Evolutionary conservation across 2,329 filamentous ascomycete species (phyloP).

Genomic region (Zymoseptoria tritici): DNA sequence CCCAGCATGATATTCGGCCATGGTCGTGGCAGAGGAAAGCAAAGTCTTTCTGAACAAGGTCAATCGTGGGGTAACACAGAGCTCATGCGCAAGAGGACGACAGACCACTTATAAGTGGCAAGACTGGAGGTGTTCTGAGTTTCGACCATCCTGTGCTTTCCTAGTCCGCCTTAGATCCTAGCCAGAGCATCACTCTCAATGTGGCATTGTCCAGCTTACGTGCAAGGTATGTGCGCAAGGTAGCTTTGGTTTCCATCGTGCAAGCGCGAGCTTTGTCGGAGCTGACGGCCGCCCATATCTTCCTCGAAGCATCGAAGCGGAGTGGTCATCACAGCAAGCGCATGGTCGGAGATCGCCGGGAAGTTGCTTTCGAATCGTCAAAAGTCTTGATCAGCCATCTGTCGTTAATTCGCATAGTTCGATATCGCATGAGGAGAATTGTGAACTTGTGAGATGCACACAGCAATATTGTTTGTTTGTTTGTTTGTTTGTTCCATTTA

Average conservation of each 20-base stretch:
- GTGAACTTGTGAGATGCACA: no score
- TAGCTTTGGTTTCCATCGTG: not conserved
- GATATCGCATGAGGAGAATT: not conserved
- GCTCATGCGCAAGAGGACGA: no score
- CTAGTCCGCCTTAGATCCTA: not conserved
- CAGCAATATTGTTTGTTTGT: no score
- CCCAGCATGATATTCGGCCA: not conserved
- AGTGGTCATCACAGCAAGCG: not conserved
- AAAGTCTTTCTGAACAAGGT: not conserved
- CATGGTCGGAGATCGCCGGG: not conserved
- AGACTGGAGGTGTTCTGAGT: no score
- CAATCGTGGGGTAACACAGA: no score
- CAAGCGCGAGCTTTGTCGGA: not conserved
- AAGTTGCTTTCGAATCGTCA: not conserved
- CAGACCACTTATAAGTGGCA: no score
- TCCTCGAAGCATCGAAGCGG: not conserved
- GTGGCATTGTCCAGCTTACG: not conserved
- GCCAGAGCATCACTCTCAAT: not conserved
- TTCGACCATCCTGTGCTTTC: not conserved
- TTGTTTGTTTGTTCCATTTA: no score
- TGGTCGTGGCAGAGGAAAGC: not conserved
- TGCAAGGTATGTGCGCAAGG: not conserved
- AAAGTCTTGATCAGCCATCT: not conserved
- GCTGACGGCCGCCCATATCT: not conserved
- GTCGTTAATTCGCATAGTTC: not conserved